Evolutionary conservation across 495 filamentous ascomycete species (phyloP).

Genomic region (Barbatosphaeria neglecta): DNA sequence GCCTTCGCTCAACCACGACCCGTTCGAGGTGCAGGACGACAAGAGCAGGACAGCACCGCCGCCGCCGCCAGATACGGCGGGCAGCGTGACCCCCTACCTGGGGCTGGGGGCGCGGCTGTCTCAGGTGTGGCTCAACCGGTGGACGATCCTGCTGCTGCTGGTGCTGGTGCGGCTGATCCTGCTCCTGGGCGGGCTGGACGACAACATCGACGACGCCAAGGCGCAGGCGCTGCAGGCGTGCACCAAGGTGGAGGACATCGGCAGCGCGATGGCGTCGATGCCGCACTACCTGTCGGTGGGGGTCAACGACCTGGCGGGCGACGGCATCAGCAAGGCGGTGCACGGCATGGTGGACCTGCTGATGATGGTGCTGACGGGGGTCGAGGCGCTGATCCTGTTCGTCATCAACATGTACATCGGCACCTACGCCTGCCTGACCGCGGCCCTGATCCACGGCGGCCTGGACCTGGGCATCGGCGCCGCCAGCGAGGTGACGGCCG

Average conservation of each 20-base stretch:
- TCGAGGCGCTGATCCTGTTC: slow-evolving; percentile 83
- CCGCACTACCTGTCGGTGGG: slow-evolving; percentile 83
- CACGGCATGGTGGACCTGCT: slow-evolving; percentile 65
- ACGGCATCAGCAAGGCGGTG: slow-evolving; percentile 65
- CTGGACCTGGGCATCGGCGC: slow-evolving; percentile 56
- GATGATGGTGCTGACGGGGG: slow-evolving; percentile 62
- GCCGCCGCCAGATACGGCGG: slow-evolving; percentile 13
- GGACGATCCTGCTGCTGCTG: slow-evolving; percentile 82
- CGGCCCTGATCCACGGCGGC: slow-evolving; percentile 65
- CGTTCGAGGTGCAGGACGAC: slow-evolving; percentile 13
- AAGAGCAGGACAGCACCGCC: slow-evolving; percentile 1
- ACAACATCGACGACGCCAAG: slow-evolving; percentile 63
- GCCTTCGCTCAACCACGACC: slow-evolving; percentile 2
- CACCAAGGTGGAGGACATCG: slow-evolving; percentile 83
- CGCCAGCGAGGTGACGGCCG: slow-evolving; percentile 56
- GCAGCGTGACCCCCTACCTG: slow-evolving; percentile 74
- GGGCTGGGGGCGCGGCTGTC: slow-evolving; percentile 81
- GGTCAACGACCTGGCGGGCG: slow-evolving; percentile 74
- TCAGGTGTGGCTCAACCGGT: slow-evolving; percentile 93
- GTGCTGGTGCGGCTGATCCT: slow-evolving; percentile 72
- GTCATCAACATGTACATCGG: slow-evolving; percentile 77
- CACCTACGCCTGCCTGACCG: slow-evolving; percentile 80
- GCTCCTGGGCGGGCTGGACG: slow-evolving; percentile 55
- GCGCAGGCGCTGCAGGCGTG: slow-evolving; percentile 77
- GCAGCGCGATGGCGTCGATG: slow-evolving; percentile 94